Evolutionary conservation across 208 protist species (phyloP).

Genomic region (Wallacemonas sp.): DNA sequence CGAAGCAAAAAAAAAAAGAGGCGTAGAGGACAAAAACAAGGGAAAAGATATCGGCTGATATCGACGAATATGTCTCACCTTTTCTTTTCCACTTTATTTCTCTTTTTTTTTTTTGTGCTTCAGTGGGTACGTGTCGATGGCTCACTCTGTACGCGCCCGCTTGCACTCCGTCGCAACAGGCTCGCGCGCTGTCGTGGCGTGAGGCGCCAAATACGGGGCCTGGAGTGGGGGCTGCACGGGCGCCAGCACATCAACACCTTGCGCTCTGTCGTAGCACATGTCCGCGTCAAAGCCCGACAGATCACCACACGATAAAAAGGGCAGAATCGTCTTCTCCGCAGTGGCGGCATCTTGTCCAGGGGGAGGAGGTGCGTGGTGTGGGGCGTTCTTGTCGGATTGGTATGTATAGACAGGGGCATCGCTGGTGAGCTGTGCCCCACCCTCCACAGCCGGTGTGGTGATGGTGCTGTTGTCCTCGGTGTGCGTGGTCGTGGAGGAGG

Average conservation of each 20-base stretch:
- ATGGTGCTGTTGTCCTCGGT: conserved; percentile 8
- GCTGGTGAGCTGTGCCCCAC: conserved; percentile 4
- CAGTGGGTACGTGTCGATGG: background rate
- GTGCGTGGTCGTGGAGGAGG: background rate
- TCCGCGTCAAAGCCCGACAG: conserved; percentile 95
- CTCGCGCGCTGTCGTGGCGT: no score
- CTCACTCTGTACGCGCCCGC: background rate
- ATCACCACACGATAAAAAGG: conserved; percentile 98
- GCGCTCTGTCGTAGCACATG: conserved; percentile 76
- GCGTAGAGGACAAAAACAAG: no score
- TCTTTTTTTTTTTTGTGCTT: background rate
- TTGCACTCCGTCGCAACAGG: background rate
- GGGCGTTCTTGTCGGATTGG: background rate
- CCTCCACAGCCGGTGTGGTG: conserved; percentile 13
- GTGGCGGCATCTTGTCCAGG: background rate
- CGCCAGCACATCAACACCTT: conserved; percentile 34
- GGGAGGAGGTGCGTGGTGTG: background rate
- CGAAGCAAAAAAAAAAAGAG: conserved; percentile 21
- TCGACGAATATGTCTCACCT: background rate
- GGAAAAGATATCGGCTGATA: no score
- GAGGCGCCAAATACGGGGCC: conserved; percentile 82
- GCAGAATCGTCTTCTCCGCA: conserved; percentile 60
- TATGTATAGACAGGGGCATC: conserved; percentile 14
- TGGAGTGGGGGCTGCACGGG: conserved; percentile 78
- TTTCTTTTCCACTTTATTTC: background rate